Conservation (phyloP, 768 basidiomycete species). For the Mrakia blollopis region DNA sequence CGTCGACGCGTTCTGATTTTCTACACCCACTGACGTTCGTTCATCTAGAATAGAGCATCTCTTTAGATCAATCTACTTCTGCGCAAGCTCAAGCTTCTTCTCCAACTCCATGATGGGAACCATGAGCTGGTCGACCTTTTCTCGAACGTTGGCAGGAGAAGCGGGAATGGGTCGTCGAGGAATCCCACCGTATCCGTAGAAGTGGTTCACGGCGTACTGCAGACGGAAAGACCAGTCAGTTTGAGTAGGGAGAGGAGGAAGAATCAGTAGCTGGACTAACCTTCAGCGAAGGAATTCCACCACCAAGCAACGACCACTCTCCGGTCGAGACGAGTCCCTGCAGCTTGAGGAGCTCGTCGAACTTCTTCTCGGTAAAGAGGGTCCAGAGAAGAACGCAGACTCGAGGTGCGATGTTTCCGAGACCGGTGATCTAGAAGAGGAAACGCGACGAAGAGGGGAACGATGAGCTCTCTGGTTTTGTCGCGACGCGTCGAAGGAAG, state of each 20-base stretch:
- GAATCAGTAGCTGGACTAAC: background rate
- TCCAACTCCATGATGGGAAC: background rate
- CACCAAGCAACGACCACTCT: background rate
- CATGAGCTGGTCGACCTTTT: background rate
- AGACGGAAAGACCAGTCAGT: no score
- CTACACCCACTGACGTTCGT: no score
- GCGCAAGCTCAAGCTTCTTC: background rate
- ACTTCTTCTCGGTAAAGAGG: conserved; percentile 2
- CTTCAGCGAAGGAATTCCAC: background rate
- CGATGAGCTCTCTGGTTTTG: no score
- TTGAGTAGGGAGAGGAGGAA: no score
- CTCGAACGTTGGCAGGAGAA: background rate
- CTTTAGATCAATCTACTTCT: background rate
- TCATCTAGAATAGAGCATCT: no score
- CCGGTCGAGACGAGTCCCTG: background rate
- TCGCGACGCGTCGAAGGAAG: background rate
- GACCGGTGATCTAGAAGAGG: background rate
- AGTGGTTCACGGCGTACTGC: background rate
- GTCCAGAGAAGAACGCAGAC: background rate
- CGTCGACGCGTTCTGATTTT: no score
- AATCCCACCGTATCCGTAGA: background rate
- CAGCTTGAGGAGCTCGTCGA: background rate
- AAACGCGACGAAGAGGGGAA: background rate
- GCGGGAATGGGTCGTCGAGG: conserved; percentile 1
- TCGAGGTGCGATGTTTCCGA: background rate